Conservation (phyloP, 2,329 filamentous ascomycete species). For the Colletotrichum siamense region DNA sequence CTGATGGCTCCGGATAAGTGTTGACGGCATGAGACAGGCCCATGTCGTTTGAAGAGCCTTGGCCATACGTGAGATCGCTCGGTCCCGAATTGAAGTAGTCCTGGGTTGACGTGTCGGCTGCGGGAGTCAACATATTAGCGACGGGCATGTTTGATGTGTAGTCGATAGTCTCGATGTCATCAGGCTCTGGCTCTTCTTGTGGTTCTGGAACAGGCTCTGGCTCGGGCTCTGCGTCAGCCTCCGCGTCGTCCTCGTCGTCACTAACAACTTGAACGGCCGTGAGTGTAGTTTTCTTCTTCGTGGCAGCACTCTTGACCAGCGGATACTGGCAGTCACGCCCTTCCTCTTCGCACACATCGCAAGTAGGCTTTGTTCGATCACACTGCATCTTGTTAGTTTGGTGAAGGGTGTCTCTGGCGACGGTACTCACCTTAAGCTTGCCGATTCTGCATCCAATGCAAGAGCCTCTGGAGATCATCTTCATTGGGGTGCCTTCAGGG, state of each 20-base stretch:
- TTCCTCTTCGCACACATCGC: conserved; percentile 38
- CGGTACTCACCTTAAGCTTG: conserved; percentile 41
- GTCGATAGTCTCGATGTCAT: conserved; percentile 23
- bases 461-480: conserved; percentile 32
- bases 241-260: conserved; percentile 13
- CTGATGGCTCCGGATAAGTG: conserved; percentile 3
- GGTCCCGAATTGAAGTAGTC: conserved; percentile 34
- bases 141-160: conserved; percentile 28
- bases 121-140: conserved; percentile 30
- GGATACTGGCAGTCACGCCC: conserved; percentile 44
- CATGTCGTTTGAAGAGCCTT: conserved; percentile 6
- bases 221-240: conserved; percentile 21
- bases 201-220: not conserved
- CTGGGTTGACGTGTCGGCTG: conserved; percentile 25
- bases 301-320: conserved; percentile 27
- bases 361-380: conserved; percentile 43
- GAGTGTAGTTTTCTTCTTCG: not conserved
- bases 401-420: too few species aligned
- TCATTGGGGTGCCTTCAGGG: not conserved
- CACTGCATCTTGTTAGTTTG: conserved; percentile 38
- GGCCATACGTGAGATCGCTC: conserved; percentile 27
- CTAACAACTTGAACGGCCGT: conserved; percentile 26
- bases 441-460: conserved; percentile 41
- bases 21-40: not conserved
- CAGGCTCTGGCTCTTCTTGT: conserved; percentile 5